A percentile compares a stretch with the other conserved stretches of the same genome.
These are phyloP conservation scores for Hibiscus trionum DNA, from an alignment of 345 rosid genomes.

Conservation along the genomic window DNA sequence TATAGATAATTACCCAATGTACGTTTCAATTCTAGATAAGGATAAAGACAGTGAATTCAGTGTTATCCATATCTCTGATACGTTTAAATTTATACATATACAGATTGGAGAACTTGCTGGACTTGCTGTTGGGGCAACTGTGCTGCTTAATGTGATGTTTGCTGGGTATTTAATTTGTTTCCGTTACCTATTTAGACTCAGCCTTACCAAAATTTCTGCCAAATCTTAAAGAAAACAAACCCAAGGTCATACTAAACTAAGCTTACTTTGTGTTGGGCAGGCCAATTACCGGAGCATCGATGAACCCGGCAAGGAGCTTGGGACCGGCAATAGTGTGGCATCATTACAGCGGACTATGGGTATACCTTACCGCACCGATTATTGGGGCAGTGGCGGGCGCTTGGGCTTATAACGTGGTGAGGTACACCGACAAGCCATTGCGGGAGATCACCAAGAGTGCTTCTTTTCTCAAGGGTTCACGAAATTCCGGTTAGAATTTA, in stretches of 20 bases:
- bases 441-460: conserved; percentile 49
- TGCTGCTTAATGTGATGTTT: conserved; percentile 74
- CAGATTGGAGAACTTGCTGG: conserved; percentile 97
- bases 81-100: neutral
- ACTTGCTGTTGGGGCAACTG: conserved; percentile 79
- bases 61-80: neutral
- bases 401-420: conserved; percentile 58
- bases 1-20: neutral
- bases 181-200: neutral
- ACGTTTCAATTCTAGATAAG: neutral
- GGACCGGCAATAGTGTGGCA: conserved; percentile 72
- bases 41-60: neutral
- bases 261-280: conserved; percentile 20
- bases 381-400: conserved; percentile 78
- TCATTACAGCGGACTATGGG: conserved; percentile 57
- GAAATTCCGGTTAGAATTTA: neutral
- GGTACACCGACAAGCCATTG: conserved; percentile 74
- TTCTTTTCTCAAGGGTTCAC: conserved; percentile 37
- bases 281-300: conserved; percentile 78
- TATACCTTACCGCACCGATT: conserved; percentile 48
- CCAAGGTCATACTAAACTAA: neutral
- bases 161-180: conserved; percentile 50
- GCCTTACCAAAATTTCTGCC: neutral
- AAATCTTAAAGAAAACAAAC: no score
- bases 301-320: conserved; percentile 85